These are phyloP conservation scores for Microdochium trichocladiopsis DNA, from an alignment of 2,329 filamentous ascomycete genomes.

Conservation along the genomic window DNA sequence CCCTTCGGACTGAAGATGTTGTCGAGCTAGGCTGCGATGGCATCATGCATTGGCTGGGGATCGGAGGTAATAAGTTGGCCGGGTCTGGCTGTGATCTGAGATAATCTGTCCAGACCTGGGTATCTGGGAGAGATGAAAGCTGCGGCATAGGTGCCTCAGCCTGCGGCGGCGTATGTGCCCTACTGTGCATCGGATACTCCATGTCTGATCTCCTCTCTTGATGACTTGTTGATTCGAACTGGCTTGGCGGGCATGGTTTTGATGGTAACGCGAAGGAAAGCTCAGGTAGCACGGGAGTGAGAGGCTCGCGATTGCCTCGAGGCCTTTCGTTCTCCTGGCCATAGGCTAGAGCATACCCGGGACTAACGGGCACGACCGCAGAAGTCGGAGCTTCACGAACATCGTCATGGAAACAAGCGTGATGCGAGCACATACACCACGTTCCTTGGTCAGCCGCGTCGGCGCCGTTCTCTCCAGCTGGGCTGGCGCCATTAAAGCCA, in stretches of 20 bases:
- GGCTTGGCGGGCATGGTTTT: background rate
- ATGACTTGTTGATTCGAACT: background rate
- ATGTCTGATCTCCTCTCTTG: background rate
- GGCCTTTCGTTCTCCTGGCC: constrained; percentile 49
- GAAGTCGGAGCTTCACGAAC: constrained; percentile 19
- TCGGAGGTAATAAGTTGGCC: constrained; percentile 29
- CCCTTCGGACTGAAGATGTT: constrained; percentile 39
- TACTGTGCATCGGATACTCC: background rate
- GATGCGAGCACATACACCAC: constrained; percentile 58
- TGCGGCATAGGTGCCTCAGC: constrained; percentile 18
- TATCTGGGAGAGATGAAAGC: constrained; percentile 47
- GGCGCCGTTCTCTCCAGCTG: constrained; percentile 11
- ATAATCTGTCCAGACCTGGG: constrained; percentile 41
- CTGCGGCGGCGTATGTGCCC: constrained; percentile 8
- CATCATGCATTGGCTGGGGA: constrained; percentile 42
- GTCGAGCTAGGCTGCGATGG: constrained; percentile 46
- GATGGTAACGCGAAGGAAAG: constrained; percentile 31
- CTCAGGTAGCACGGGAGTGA: constrained; percentile 41
- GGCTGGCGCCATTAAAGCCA: constrained; percentile 19
- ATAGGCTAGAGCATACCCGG: background rate
- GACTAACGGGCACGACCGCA: constrained; percentile 3
- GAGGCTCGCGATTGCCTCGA: constrained; percentile 37
- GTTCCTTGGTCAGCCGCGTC: constrained; percentile 29
- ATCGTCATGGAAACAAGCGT: constrained; percentile 55
- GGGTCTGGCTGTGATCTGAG: constrained; percentile 29